Percentiles rank a stretch among this genome's conserved stretches.
Conservation (phyloP, 805 yeast species). For the Ogataea glucozyma region DNA sequence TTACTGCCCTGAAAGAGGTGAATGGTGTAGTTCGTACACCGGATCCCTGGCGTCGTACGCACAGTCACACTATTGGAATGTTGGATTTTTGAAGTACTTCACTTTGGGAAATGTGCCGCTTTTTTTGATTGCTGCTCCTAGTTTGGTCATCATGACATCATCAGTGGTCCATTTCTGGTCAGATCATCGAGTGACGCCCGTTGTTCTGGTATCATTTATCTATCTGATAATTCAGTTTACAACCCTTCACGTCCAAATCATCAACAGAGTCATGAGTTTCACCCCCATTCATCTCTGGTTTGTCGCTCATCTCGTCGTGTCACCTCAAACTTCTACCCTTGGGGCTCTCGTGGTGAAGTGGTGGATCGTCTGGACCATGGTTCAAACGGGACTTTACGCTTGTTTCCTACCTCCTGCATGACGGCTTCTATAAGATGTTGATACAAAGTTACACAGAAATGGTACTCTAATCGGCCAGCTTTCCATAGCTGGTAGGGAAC, state of each 20-base stretch:
- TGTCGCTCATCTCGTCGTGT: constrained; percentile 38
- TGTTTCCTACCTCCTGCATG: constrained; percentile 95
- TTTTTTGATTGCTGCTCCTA: constrained; percentile 75
- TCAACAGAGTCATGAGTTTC: constrained; percentile 77
- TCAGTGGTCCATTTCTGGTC: constrained; percentile 42
- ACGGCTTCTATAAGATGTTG: constrained; percentile 4
- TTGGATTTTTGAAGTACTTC: constrained; percentile 84
- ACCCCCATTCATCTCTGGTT: constrained; percentile 79
- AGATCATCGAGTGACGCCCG: constrained; percentile 35
- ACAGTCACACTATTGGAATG: constrained; percentile 81
- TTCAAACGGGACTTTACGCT: constrained; percentile 74
- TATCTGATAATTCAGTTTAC: constrained; percentile 53
- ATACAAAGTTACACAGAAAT: neutral
- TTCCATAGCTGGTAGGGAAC: constrained; percentile 78
- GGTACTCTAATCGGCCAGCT: constrained; percentile 18
- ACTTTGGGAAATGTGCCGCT: constrained; percentile 78
- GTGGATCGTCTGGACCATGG: constrained; percentile 59
- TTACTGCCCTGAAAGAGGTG: constrained; percentile 72
- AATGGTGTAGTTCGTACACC: constrained; percentile 66
- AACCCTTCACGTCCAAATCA: constrained; percentile 82
- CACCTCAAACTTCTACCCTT: constrained; percentile 8
- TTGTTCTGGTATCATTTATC: constrained; percentile 43
- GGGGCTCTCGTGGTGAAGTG: constrained; percentile 34
- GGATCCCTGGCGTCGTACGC: constrained; percentile 71
- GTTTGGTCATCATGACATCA: constrained; percentile 45